A percentile compares a stretch with the other conserved stretches of the same genome.
These are phyloP conservation scores for Cyclospora cayetanensis DNA, from an alignment of 169 alveolate genomes.

Conservation along the genomic window DNA sequence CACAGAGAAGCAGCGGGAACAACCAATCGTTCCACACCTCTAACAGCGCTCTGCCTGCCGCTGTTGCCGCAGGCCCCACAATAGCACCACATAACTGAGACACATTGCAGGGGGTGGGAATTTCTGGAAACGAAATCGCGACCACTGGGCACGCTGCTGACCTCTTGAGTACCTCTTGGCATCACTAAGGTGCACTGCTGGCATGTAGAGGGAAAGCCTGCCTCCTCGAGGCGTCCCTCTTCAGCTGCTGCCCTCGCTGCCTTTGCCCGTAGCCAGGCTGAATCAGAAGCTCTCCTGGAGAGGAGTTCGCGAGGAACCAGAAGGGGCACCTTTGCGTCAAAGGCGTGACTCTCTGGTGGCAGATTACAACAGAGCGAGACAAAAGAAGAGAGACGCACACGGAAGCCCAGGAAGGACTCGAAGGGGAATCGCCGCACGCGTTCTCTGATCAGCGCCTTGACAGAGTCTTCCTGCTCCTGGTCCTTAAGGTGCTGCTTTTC, in stretches of 20 bases:
- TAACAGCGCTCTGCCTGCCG: not conserved
- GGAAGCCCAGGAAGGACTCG: not conserved
- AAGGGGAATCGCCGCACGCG: not conserved
- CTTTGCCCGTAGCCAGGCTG: not conserved
- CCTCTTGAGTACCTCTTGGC: not conserved
- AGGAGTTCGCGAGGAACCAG: not conserved
- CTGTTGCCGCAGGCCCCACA: conserved; percentile 13
- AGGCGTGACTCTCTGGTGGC: not conserved
- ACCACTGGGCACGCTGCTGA: not conserved
- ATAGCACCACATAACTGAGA: not conserved
- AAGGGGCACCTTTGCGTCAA: not conserved
- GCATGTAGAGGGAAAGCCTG: not conserved
- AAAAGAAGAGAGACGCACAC: not conserved
- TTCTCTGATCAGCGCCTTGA: not conserved
- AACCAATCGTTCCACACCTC: not conserved
- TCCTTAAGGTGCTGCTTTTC: not conserved
- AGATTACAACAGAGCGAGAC: not conserved
- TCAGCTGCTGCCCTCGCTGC: not conserved
- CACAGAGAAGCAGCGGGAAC: not conserved
- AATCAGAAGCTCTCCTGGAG: not conserved
- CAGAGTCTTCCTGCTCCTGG: not conserved
- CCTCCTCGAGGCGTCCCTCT: not conserved
- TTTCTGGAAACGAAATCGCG: not conserved
- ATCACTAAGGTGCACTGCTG: not conserved
- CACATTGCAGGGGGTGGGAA: not conserved